These are phyloP conservation scores for Aspergillus alliaceus DNA, from an alignment of 2,329 filamentous ascomycete species.

Conservation along the genomic window DNA sequence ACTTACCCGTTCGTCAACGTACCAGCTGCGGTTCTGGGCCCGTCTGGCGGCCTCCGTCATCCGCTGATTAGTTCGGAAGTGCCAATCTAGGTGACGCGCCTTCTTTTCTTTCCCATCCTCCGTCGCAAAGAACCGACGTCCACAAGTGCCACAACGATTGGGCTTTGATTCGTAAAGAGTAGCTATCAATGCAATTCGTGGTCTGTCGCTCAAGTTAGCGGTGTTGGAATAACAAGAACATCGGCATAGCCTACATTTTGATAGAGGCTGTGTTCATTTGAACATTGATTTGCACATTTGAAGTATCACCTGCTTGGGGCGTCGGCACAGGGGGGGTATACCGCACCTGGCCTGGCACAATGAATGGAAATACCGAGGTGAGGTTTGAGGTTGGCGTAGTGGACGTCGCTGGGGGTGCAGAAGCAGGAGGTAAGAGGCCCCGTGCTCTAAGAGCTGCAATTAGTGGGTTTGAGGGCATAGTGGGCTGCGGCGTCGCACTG, in stretches of 20 bases:
- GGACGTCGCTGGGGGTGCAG: conserved; percentile 44
- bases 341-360: conserved; percentile 39
- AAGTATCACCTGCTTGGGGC: conserved; percentile 31
- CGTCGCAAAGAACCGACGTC: conserved; percentile 77
- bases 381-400: conserved; percentile 36
- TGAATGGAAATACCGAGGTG: conserved; percentile 41
- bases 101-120: conserved; percentile 81
- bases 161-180: conserved; percentile 78
- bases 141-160: conserved; percentile 87
- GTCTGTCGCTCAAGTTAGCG: conserved; percentile 48
- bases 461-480: conserved; percentile 52
- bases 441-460: conserved; percentile 68
- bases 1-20: conserved; percentile 80
- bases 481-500: conserved; percentile 53
- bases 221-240: conserved; percentile 1
- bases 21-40: conserved; percentile 91
- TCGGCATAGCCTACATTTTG: conserved; percentile 62
- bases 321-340: conserved; percentile 37
- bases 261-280: conserved; percentile 67
- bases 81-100: conserved; percentile 94
- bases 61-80: conserved; percentile 89
- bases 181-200: conserved; percentile 71
- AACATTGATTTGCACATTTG: conserved; percentile 22
- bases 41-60: conserved; percentile 83
- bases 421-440: conserved; percentile 60